Evolutionary conservation across 2,329 filamentous ascomycete genomes (phyloP), one percentile per base, ranked within the genome.

Genomic region (Chaetothyriales sp.): DNA sequence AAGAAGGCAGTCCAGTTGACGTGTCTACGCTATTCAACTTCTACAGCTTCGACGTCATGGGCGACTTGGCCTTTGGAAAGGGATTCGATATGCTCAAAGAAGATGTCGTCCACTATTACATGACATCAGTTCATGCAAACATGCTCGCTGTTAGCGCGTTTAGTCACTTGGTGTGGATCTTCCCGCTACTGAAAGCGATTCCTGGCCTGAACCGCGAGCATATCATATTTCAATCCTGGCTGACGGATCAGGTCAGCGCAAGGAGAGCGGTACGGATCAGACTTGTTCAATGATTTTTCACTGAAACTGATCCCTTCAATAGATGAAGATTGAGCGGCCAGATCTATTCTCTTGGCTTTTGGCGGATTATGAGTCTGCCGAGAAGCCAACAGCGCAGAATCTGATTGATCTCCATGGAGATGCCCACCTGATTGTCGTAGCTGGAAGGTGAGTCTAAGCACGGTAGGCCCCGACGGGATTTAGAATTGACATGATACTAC

Each of bases 1-100:
- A 47, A 13, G 28, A 37, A 13, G 54, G 53, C 28, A 28, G 53
- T 25, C 56, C 63, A 1, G 54, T 75, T 8, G 63, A 71, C 46
- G 60, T 72, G 29, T 59, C 64, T 1, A 64, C 69, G 46, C 70
- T 66, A 58, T 69, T 71, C 54, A 58, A 58, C 43, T 49, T 55
- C 8, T 59, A 61, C 48, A 64, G 64, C 9, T 68, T 68, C 51
- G 66, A 68, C 44, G 53, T 66, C 4, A 67, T 66, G 49, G 66
- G 66, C 10, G 65, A 67, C 25, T 56, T 68, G 4, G 62, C 60
- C 10, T 67, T 66, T 45, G 64, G 63, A 5, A 61, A 63, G 44
- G 61, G 64, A 0, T 67, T 66, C 48, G 51, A 61, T 44, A 65
- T 64, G 56, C 61, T 68, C 5, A 54, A 60, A 20, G 47, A 60